Evolutionary conservation across 306 rosid genomes (phyloP), one percentile per base, ranked within the genome.

Genomic region (Malus sieversii): DNA sequence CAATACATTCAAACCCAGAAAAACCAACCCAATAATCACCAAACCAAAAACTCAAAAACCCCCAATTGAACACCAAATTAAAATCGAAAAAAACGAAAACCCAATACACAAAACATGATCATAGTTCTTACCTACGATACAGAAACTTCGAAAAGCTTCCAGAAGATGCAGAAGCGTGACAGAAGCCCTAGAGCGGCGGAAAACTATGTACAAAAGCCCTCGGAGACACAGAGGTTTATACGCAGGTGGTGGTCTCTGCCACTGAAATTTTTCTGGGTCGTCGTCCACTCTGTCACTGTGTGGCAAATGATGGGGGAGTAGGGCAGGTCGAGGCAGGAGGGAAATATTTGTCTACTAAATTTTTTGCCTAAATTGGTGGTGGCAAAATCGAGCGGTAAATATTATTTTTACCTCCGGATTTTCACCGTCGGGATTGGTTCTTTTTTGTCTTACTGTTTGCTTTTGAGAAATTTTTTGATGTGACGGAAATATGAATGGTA

Each of bases 201-300:
- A 18, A 51, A 51, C 55, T 51, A 18, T 16, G 55, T 19, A 32
- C 64, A 61, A 7, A 64, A 18, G 27, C 68, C 68, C 57, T 57
- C 70, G 27, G 16, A 33, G 51, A 38, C 27, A 64, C 42, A 16
- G 44, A 32, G 25, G 16, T 12, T n/a, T 57, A n/a, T 32, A n/a
- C 4, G 45, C 4, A 72, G 3, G 25, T 23, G 66, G 4, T 4
- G 66, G 4, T 6, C 51, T 45, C 20, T 4, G 70, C 67, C 60
- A 45, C 81, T 44, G 52, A 23, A 33, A 66, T 14, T 44, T 30
- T 40, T 30, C 25, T 38, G 48, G 45, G 75, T 51, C 27, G 75
- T 60, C 71, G 75, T 46, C 72, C 60, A 18, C 74, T 81, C 57
- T 65, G 67, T 53, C 81, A 57, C 61, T 58, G 27, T 32, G 80